Base-by-base conservation (phyloP, 1,284 basidiomycete genomes). In the Paramarasmius palmivorus region DNA sequence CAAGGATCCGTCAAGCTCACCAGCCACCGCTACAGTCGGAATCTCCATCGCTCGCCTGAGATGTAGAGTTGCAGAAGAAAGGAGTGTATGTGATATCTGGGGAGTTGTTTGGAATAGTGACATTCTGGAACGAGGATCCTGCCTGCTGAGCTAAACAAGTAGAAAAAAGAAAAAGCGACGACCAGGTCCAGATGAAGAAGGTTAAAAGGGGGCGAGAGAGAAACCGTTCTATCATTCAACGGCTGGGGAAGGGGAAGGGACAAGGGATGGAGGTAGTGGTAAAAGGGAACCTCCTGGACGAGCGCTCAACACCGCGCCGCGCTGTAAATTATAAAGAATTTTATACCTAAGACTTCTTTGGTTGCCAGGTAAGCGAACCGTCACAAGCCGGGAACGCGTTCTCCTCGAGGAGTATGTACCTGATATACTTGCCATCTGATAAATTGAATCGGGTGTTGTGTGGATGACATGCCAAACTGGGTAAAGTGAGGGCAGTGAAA, bases 11-110 rank as follows among this genome's bases (percentile, higher is more conserved):
- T 76, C 80, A 81, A 83, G 46, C 72, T n/a, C 76, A 58, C 77
- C 77, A n/a, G 2, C 72, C 76, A 58, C 77, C 77, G 2, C 62
- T 60, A 60, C 81, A 81, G 49, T 54, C 54, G n/a, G 57, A 53
- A 35, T n/a, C n/a, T n/a, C 65, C 52, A 10, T 65, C n/a, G n/a
- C n/a, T 62, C 1, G 68, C n/a, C n/a, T n/a, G n/a, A n/a, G n/a
- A n/a, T n/a, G n/a, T 61, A n/a, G 65, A 23, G 57, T n/a, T n/a
- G n/a, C 81, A 83, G 14, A 77, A 59, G 41, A 76, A 77, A 9
- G 82, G 82, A 40, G 73, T 76, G 56, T 80, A 83, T 19, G 73
- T 67, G 58, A 83, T 72, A 44, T 78, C 67, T 25, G 76, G 60
- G 12, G 73, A 64, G 17, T 66, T 73, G 42, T 70, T 67, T 1